Evolutionary conservation across 805 yeast genomes (phyloP), one percentile per base, ranked within the genome.

Genomic region (Teunomyces gatunensis): DNA sequence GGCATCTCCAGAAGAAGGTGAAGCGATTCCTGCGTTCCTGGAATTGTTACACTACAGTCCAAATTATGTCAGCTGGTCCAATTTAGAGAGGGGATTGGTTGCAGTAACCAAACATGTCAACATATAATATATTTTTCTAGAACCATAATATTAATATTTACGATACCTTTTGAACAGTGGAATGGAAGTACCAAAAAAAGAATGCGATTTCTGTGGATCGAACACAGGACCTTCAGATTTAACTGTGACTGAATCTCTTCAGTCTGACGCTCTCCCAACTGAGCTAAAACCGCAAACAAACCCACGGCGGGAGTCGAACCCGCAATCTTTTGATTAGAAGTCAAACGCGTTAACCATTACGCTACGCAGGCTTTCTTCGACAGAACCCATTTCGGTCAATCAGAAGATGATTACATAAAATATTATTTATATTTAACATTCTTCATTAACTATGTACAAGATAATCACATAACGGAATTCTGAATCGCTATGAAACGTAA

Each of bases 211-310:
- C 80, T 82, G 88, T 81, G 89, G 88, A 81, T 84, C 85, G 88
- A 84, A 84, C 88, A 81, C 88, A 82, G 85, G 87, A 83, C 89
- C 89, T 84, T 79, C 87, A 83, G 87, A 83, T 83, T 58, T 58
- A 59, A 56, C 61, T 61, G 60, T 53, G 61, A 52, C 55, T 49
- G 55, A 52, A 52, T 49, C 45, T 49, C 63, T 58, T 63, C 68
- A 64, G 68, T 64, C 68, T 64, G 68, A 61, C 68, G 68, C 68
- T 64, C 68, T 64, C 68, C 67, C 67, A 60, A 61, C 65, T 63
- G 67, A 63, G 67, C 67, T 62, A 61, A 62, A 59, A 52, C 67
- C 63, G 65, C 67, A 52, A 34, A 32, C 20, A 48, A 54, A 55
- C 58, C 58, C 58, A 55, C 54, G 58, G 53, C 57, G 58, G 52